Conservation (phyloP, 2,329 filamentous ascomycete genomes). For the Orbilia brochopaga region DNA sequence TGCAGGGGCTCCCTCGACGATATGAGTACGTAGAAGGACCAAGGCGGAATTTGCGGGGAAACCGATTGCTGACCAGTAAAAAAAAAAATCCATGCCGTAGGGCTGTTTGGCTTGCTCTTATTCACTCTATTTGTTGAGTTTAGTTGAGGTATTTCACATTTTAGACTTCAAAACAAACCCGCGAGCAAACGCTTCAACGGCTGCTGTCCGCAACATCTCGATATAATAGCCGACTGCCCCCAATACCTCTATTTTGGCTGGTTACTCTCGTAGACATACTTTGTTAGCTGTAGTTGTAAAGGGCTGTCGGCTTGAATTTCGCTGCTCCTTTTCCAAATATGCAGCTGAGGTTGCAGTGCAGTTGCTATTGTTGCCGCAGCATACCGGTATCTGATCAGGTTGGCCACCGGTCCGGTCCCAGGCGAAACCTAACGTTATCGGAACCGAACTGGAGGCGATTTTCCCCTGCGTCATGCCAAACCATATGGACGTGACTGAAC, state of each 20-base stretch:
- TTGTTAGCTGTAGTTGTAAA: too few species aligned
- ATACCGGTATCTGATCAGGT: neutral
- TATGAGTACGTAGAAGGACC: conserved; percentile 12
- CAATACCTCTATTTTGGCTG: too few species aligned
- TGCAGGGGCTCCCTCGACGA: conserved; percentile 26
- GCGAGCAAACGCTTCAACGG: too few species aligned
- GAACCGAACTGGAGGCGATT: conserved; percentile 7
- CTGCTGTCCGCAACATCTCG: too few species aligned
- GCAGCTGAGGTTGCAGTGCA: conserved; percentile 19
- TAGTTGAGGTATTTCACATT: conserved; percentile 39
- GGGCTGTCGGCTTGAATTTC: too few species aligned
- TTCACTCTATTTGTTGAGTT: conserved; percentile 5
- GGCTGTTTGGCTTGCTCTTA: conserved; percentile 39
- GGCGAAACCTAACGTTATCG: neutral
- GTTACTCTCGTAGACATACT: neutral
- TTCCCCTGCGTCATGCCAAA: conserved; percentile 35
- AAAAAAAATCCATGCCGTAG: conserved; percentile 28
- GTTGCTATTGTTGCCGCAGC: neutral
- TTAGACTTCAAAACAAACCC: too few species aligned
- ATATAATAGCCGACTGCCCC: too few species aligned
- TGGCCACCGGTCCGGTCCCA: conserved; percentile 21
- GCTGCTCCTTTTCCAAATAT: conserved; percentile 18
- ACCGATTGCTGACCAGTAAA: conserved; percentile 11
- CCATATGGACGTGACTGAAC: conserved; percentile 9
- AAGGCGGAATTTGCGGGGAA: conserved; percentile 48